Conservation (phyloP, 2,329 filamentous ascomycete species). For the Chaetomium strumarium region DNA sequence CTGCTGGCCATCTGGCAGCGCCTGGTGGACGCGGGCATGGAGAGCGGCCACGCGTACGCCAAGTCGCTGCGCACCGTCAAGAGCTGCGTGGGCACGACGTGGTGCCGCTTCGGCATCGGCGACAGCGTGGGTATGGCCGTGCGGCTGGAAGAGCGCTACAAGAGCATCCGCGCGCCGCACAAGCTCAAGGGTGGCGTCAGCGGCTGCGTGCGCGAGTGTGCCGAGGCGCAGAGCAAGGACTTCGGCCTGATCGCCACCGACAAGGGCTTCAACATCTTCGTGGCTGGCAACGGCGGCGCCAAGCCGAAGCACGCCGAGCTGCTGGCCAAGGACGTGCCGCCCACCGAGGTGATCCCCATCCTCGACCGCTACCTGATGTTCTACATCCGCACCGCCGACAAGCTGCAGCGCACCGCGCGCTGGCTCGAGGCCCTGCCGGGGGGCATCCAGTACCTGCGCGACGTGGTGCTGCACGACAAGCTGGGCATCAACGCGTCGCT, state of each 20-base stretch:
- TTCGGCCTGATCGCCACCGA: slow-evolving; percentile 90
- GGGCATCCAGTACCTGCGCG: slow-evolving; percentile 73
- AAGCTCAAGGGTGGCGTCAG: slow-evolving; percentile 90
- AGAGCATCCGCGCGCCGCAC: slow-evolving; percentile 81
- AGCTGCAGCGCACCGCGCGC: slow-evolving; percentile 78
- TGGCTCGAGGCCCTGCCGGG: slow-evolving; percentile 84
- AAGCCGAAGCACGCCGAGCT: slow-evolving; percentile 78
- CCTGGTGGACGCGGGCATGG: slow-evolving; percentile 78
- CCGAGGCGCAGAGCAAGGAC: slow-evolving; percentile 88
- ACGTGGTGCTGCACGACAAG: slow-evolving; percentile 79
- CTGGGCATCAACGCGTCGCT: slow-evolving; percentile 79
- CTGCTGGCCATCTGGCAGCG: slow-evolving; percentile 75
- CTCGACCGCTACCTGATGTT: slow-evolving; percentile 87
- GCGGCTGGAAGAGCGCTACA: slow-evolving; percentile 81
- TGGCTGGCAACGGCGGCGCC: slow-evolving; percentile 82
- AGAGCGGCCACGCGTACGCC: slow-evolving; percentile 85
- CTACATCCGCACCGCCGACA: slow-evolving; percentile 89
- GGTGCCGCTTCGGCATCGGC: slow-evolving; percentile 84
- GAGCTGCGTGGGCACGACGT: slow-evolving; percentile 84
- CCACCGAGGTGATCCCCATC: slow-evolving; percentile 74
- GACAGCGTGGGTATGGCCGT: slow-evolving; percentile 91
- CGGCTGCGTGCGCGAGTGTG: slow-evolving; percentile 87
- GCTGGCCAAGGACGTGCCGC: slow-evolving; percentile 78
- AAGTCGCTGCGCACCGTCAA: slow-evolving; percentile 87
- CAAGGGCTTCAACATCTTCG: slow-evolving; percentile 90